Evolutionary conservation across 305 asterid species (phyloP).

Genomic region (Fraxinus platypoda): DNA sequence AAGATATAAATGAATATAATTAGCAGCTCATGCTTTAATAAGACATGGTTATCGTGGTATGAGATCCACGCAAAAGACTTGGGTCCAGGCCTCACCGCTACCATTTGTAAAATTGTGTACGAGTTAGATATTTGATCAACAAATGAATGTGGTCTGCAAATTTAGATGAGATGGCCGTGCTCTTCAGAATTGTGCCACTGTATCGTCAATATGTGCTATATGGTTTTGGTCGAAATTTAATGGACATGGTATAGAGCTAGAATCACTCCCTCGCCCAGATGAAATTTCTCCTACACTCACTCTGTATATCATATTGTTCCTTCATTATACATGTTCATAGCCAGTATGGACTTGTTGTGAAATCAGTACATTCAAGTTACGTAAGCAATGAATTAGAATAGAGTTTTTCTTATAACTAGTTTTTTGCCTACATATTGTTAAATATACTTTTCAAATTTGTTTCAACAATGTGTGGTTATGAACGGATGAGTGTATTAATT

Average conservation of each 20-base stretch:
- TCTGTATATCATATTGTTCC: not conserved
- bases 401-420: not conserved
- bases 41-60: not conserved
- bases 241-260: not conserved
- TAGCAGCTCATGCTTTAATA: not conserved
- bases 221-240: not conserved
- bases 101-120: not conserved
- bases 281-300: not conserved
- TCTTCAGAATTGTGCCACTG: not conserved
- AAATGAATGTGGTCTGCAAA: not conserved
- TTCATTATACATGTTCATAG: not conserved
- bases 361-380: not conserved
- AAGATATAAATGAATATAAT: not conserved
- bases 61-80: not conserved
- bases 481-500: not conserved
- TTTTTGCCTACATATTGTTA: not conserved
- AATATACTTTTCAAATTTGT: not conserved
- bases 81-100: not conserved
- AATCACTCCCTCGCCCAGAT: not conserved
- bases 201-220: not conserved
- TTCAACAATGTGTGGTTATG: not conserved
- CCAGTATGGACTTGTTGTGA: not conserved
- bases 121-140: not conserved
- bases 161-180: not conserved
- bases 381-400: not conserved